Evolutionary conservation across 805 yeast species (phyloP).

Genomic region (Saccharomyces mikatae): DNA sequence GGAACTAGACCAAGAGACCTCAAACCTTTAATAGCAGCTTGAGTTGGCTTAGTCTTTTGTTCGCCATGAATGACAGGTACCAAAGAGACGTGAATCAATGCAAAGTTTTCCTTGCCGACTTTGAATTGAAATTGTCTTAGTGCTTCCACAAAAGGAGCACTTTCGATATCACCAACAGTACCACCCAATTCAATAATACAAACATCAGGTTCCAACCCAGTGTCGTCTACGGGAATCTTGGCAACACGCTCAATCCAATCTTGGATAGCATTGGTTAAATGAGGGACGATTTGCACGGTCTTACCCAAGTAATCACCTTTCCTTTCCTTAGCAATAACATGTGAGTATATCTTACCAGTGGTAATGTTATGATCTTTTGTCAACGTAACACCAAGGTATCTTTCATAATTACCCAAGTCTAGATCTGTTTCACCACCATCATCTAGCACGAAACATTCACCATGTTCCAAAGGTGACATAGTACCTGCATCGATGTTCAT

Average conservation of each 20-base stretch:
- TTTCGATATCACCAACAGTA: conserved; percentile 97
- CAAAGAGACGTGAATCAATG: conserved; percentile 90
- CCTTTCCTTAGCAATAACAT: conserved; percentile 90
- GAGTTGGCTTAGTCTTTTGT: conserved; percentile 98
- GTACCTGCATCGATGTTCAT: conserved; percentile 99
- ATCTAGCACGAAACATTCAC: conserved; percentile 94
- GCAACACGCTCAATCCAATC: conserved; percentile 97
- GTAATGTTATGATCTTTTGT: conserved; percentile 95
- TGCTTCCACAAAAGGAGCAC: conserved; percentile 98
- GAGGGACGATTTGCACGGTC: conserved; percentile 99
- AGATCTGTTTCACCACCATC: conserved; percentile 99
- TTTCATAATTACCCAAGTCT: conserved; percentile 96
- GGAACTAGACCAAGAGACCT: conserved; percentile 92
- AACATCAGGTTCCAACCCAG: conserved; percentile 85
- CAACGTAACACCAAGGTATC: conserved; percentile 87
- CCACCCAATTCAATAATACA: conserved; percentile 98
- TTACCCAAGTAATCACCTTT: conserved; percentile 96
- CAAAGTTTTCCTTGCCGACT: conserved; percentile 89
- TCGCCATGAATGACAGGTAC: conserved; percentile 98
- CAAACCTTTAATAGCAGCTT: conserved; percentile 95
- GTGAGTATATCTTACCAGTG: conserved; percentile 93
- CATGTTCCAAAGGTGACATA: conserved; percentile 98
- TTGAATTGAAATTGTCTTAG: conserved; percentile 97
- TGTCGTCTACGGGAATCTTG: conserved; percentile 80
- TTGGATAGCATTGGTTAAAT: conserved; percentile 92